A percentile compares a stretch with the other conserved stretches of the same genome.
Conservation (phyloP, 495 filamentous ascomycete genomes). For the Aspergillus steynii region DNA sequence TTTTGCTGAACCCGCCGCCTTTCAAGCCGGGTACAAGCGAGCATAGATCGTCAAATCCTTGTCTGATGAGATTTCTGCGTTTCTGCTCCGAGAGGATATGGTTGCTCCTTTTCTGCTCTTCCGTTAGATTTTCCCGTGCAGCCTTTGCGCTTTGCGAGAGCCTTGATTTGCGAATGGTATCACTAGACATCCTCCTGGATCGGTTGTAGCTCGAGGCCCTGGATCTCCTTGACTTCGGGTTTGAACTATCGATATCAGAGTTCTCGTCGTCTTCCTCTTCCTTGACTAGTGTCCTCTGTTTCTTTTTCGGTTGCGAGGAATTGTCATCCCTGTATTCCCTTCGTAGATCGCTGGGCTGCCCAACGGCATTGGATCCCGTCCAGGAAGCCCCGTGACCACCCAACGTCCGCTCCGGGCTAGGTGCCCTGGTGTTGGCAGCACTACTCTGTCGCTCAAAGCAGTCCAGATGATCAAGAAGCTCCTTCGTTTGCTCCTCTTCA, state of each 20-base stretch:
- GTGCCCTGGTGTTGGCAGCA: conserved; percentile 56
- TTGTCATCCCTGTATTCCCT: conserved; percentile 29
- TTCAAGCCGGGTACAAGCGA: conserved; percentile 70
- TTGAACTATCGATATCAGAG: conserved; percentile 41
- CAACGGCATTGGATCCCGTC: conserved; percentile 10
- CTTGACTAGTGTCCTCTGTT: conserved; percentile 35
- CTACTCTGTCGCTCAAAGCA: conserved; percentile 56
- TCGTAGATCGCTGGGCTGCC: conserved; percentile 13
- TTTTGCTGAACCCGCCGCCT: conserved; percentile 75
- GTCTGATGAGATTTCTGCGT: conserved; percentile 72
- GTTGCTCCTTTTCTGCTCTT: conserved; percentile 82
- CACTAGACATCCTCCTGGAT: conserved; percentile 33
- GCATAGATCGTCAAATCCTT: conserved; percentile 72
- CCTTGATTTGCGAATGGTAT: conserved; percentile 33
- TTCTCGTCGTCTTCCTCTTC: conserved; percentile 39
- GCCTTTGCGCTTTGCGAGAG: conserved; percentile 43
- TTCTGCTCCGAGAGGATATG: conserved; percentile 91
- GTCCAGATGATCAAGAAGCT: conserved; percentile 53
- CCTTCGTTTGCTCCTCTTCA: conserved; percentile 53
- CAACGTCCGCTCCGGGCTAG: conserved; percentile 50
- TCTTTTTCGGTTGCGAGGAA: conserved; percentile 34
- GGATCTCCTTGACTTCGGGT: conserved; percentile 50
- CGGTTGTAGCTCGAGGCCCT: conserved; percentile 37
- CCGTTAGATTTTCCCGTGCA: conserved; percentile 73
- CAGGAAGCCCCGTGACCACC: conserved; percentile 20